A percentile compares a stretch with the other conserved stretches of the same genome.
Conservation (phyloP, 2,329 filamentous ascomycete genomes). For the Tolypocladium guangdongense region DNA sequence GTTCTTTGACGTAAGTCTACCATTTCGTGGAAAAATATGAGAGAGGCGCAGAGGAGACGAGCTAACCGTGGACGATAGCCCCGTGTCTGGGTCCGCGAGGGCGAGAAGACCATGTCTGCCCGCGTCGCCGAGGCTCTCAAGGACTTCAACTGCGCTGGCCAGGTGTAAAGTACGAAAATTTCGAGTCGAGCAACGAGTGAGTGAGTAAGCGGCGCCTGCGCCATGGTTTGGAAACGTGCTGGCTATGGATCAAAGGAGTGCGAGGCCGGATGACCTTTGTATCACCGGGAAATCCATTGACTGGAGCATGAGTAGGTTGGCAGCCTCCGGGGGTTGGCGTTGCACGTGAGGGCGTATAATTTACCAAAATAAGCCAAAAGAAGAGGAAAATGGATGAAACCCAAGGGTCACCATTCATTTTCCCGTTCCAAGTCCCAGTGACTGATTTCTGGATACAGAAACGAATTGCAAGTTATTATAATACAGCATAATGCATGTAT, state of each 20-base stretch:
- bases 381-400: background rate
- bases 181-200: background rate
- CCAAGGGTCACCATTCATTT: background rate
- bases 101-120: conserved; percentile 90
- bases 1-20: conserved; percentile 50
- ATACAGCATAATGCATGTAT: background rate
- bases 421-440: background rate
- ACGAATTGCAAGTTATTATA: background rate
- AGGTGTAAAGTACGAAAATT: conserved; percentile 18
- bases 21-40: background rate
- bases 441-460: background rate
- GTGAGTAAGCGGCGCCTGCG: background rate
- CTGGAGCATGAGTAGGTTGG: background rate
- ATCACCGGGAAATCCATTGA: background rate
- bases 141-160: conserved; percentile 64
- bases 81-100: conserved; percentile 90
- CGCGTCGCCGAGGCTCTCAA: conserved; percentile 72
- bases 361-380: background rate
- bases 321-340: background rate
- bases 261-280: background rate
- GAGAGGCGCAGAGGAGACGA: background rate
- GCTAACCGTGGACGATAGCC: conserved; percentile 36
- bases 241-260: background rate
- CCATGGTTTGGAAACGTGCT: background rate
- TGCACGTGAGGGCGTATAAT: background rate